Conservation (phyloP, 257 asterid species). For the Solanum chilense region DNA sequence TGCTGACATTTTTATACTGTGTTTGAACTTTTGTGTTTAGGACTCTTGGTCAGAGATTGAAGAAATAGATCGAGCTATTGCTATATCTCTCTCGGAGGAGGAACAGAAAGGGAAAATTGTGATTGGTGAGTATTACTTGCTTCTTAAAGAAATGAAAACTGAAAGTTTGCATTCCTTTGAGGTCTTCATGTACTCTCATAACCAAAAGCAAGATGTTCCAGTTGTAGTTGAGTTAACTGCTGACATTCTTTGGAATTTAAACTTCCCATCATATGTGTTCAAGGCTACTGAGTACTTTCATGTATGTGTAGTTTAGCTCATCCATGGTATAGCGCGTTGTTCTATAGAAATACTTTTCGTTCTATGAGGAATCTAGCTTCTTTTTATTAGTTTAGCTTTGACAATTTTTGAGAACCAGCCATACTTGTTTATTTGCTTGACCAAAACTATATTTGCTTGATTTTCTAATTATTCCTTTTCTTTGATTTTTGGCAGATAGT, state of each 20-base stretch:
- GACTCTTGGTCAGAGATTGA: conserved; percentile 54
- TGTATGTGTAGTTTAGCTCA: background rate
- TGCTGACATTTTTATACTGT: background rate
- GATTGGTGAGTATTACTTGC: conserved; percentile 31
- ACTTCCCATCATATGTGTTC: background rate
- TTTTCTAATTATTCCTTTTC: background rate
- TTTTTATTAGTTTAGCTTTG: background rate
- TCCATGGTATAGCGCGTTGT: background rate
- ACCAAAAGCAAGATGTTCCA: background rate
- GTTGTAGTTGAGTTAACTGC: background rate
- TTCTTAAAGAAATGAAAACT: background rate
- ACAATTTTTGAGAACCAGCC: background rate
- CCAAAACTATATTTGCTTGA: background rate
- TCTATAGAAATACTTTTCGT: background rate
- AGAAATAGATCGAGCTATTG: conserved; percentile 74
- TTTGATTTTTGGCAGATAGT: conserved; percentile 25
- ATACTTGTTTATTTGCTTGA: background rate
- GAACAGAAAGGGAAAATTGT: conserved; percentile 44
- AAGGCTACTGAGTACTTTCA: background rate
- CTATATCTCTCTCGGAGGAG: conserved; percentile 71
- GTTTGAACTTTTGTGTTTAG: conserved; percentile 13
- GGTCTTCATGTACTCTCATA: background rate
- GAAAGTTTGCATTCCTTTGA: background rate
- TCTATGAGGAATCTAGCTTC: background rate
- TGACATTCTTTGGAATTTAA: background rate